Evolutionary conservation across 345 rosid species (phyloP), one percentile per base, ranked within the genome.

Genomic region (Corchorus capsularis): DNA sequence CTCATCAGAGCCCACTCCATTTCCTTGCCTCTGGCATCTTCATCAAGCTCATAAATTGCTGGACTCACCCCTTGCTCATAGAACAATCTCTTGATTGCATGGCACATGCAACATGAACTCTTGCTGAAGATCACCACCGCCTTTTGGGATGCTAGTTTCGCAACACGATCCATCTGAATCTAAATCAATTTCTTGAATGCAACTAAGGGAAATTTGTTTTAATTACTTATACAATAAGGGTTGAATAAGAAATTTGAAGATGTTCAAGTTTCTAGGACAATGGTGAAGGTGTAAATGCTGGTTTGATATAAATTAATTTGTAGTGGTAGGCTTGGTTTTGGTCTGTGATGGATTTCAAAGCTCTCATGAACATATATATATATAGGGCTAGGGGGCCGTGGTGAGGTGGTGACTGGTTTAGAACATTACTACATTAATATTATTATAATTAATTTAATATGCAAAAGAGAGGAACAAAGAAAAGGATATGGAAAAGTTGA

Each of bases 111-210:
- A 81, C 98, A 95, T 0, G 97, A 82, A 72, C 93, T 93, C 89
- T 91, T 93, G 89, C 98, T 93, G 89, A 93, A 95, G 59, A 93
- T 95, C 88, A 95, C 98, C 85, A 95, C 98, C n/a, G 97, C 97
- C 85, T 88, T 95, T 65, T 91, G 96, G 1, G 97, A 87, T 15
- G 92, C 94, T 77, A 95, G 74, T 78, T 83, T 95, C 17, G 85
- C 85, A 10, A 95, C 88, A 19, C 88, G 78, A 76, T 95, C 99
- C 99, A 95, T 95, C 7, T 32, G 22, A 13, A 63, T 63, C 69
- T 39, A 39, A 16, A 13, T 60, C 13, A 32, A 60, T 20, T 8
- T 15, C 19, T 1, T 27, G 15, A 55, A n/a, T 7, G 2, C 2
- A 55, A n/a, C 22, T 55, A 53, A 27, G n/a, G 20, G n/a, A 16